These are phyloP conservation scores for Clathrospora elynae DNA, from an alignment of 2,329 filamentous ascomycete species.

Conservation along the genomic window DNA sequence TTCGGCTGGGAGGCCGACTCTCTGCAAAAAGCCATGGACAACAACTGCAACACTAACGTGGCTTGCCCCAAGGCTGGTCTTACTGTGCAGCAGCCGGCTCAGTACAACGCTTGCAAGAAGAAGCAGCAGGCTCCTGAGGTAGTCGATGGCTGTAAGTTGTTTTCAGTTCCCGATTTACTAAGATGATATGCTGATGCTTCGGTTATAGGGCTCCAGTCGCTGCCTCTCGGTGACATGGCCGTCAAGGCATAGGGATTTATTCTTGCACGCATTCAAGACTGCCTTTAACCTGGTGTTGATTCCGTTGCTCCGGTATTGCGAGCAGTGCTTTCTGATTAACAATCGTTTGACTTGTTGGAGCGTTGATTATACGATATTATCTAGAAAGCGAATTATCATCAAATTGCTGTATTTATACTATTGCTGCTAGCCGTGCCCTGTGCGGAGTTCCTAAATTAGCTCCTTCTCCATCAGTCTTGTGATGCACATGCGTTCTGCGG, in stretches of 20 bases:
- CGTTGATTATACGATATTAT: no score
- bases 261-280: not conserved
- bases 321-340: conserved; percentile 4
- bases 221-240: conserved; percentile 33
- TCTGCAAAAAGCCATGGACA: conserved; percentile 51
- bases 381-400: no score
- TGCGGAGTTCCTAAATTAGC: no score
- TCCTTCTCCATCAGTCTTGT: no score
- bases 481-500: no score
- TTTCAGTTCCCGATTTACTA: not conserved
- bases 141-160: conserved; percentile 41
- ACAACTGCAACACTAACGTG: conserved; percentile 46
- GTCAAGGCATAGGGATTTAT: conserved; percentile 29
- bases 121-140: conserved; percentile 41
- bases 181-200: conserved; percentile 14
- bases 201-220: conserved; percentile 33
- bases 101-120: conserved; percentile 43
- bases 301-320: not conserved
- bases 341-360: conserved; percentile 12
- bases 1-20: conserved; percentile 54
- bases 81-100: conserved; percentile 31
- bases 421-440: no score
- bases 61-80: conserved; percentile 41
- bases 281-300: no score
- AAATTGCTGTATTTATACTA: no score